Conservation (phyloP, 495 filamentous ascomycete species). For the Aspergillus avenaceus region DNA sequence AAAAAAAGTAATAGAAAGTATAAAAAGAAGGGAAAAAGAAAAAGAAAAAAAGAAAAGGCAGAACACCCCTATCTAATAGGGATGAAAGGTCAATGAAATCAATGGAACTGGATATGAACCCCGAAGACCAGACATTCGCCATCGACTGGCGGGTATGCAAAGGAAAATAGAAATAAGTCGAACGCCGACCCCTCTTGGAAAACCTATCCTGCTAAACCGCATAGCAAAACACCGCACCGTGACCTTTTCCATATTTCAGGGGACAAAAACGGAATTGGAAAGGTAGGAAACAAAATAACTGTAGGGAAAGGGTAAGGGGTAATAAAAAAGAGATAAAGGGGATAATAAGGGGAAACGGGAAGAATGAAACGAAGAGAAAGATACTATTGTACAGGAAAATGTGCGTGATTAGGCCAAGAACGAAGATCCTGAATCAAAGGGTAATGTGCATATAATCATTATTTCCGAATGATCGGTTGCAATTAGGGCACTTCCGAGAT, state of each 20-base stretch:
- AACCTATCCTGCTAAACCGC: slow-evolving; percentile 34
- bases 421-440: slow-evolving; percentile 30
- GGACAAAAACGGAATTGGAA: slow-evolving; percentile 7
- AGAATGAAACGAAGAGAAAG: slow-evolving; percentile 8
- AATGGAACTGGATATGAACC: slow-evolving; percentile 14
- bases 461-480: slow-evolving; percentile 82
- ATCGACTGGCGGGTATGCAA: slow-evolving; percentile 16
- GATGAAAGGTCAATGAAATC: too few species aligned
- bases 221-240: slow-evolving; percentile 41
- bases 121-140: slow-evolving; percentile 19
- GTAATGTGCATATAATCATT: slow-evolving; percentile 75
- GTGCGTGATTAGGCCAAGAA: slow-evolving; percentile 7
- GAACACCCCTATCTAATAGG: too few species aligned
- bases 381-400: slow-evolving; percentile 39
- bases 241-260: slow-evolving; percentile 31
- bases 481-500: slow-evolving; percentile 91
- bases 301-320: slow-evolving; percentile 12
- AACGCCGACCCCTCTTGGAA: slow-evolving; percentile 35
- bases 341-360: slow-evolving; percentile 4
- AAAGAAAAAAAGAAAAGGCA: slow-evolving; percentile 15
- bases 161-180: slow-evolving; percentile 17
- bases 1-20: slow-evolving; percentile 9
- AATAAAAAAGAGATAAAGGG: slow-evolving; percentile 9
- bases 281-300: slow-evolving; percentile 15
- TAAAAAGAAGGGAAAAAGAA: slow-evolving; percentile 7